phyloP scores from a whole-genome alignment of 2,329 filamentous ascomycete species.

The Pseudogymnoascus verrucosus region DNA sequence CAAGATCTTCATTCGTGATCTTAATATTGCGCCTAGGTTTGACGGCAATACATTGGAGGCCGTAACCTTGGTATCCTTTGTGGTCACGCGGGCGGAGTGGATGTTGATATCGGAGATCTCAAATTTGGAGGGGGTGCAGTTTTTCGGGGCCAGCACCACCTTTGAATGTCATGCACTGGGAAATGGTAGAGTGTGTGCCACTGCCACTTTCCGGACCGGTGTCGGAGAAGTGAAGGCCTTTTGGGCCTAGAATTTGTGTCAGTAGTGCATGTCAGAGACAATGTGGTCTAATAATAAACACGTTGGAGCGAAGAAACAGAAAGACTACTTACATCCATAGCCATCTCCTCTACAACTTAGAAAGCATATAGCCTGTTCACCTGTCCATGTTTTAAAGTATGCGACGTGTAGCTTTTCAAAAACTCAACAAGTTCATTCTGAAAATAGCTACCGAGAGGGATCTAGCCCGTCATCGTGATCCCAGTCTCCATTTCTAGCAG shows the following conservation, averaged over 20 bases:
- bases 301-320: slow-evolving; percentile 17
- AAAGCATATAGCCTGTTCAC: slow-evolving; percentile 35
- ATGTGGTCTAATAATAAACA: slow-evolving; percentile 18
- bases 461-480: slow-evolving; percentile 34
- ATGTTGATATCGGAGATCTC: slow-evolving; percentile 22
- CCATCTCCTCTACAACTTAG: slow-evolving; percentile 44
- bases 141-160: slow-evolving; percentile 24
- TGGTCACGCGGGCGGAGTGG: neutral
- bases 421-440: neutral
- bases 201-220: slow-evolving; percentile 9
- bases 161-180: slow-evolving; percentile 31
- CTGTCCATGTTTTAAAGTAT: slow-evolving; percentile 44
- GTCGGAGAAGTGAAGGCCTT: neutral
- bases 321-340: slow-evolving; percentile 30
- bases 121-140: slow-evolving; percentile 32
- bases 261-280: slow-evolving; percentile 24
- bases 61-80: neutral
- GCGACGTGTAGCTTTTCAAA: slow-evolving; percentile 30
- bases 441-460: slow-evolving; percentile 12
- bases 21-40: neutral
- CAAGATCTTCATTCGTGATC: neutral
- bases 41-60: neutral
- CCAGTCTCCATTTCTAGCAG: slow-evolving; percentile 34
- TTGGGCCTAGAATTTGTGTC: neutral
- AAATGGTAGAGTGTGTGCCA: slow-evolving; percentile 27